Conservation (phyloP, 352 stramenopile genomes). For the Phytophthora megakarya region DNA sequence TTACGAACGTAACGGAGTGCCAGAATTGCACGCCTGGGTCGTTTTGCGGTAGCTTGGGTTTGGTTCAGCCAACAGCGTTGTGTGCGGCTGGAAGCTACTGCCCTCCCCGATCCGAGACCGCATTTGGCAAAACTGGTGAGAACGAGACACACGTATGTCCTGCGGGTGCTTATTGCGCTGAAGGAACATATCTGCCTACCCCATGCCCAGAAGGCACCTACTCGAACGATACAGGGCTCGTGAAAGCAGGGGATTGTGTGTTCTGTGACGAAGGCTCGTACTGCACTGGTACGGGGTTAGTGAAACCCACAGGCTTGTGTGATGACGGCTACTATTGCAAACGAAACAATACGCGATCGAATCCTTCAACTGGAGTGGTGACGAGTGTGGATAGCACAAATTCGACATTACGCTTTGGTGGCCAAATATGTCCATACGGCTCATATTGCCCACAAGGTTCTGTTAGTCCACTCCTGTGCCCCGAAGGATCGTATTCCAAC, state of each 20-base stretch:
- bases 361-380: constrained; percentile 38
- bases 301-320: constrained; percentile 45
- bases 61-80: constrained; percentile 31
- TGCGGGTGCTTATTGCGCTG: constrained; percentile 72
- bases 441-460: constrained; percentile 58
- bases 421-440: constrained; percentile 51
- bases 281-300: constrained; percentile 43
- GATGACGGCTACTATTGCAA: constrained; percentile 55
- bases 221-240: constrained; percentile 53
- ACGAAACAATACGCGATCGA: constrained; percentile 48
- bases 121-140: constrained; percentile 42
- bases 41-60: constrained; percentile 43
- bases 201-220: constrained; percentile 70
- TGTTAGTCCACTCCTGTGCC: constrained; percentile 34
- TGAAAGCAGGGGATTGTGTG: constrained; percentile 50
- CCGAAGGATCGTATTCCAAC: constrained; percentile 51
- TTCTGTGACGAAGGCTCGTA: constrained; percentile 63
- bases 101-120: constrained; percentile 41
- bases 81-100: constrained; percentile 72
- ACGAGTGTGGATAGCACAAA: constrained; percentile 8
- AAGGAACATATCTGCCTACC: constrained; percentile 65
- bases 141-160: constrained; percentile 62
- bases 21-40: constrained; percentile 41
- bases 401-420: constrained; percentile 26
- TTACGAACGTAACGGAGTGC: constrained; percentile 51